A percentile compares a stretch with the other conserved stretches of the same genome.
Evolutionary conservation across 2,329 filamentous ascomycete genomes (phyloP).

Genomic region (Paramyrothecium sp.): DNA sequence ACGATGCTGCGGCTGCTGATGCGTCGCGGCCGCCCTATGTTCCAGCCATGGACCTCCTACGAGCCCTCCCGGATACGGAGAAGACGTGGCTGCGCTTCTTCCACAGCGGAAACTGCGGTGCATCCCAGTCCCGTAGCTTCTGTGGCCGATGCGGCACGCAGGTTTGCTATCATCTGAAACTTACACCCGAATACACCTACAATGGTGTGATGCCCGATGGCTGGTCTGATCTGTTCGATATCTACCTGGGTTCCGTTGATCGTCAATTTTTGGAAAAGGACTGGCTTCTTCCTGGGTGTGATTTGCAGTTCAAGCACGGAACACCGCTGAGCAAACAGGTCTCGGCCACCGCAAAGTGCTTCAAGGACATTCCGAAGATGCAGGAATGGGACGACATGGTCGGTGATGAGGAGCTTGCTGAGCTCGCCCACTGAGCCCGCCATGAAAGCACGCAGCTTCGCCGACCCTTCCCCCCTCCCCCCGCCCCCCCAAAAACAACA

Average conservation of each 20-base stretch:
- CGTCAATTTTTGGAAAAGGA: constrained; percentile 14
- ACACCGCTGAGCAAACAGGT: constrained; percentile 15
- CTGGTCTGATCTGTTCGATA: constrained; percentile 14
- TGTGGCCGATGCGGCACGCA: constrained; percentile 21
- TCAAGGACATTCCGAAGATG: constrained; percentile 12
- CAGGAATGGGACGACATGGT: constrained; percentile 7
- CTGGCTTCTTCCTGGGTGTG: constrained; percentile 14
- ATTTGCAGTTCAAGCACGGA: constrained; percentile 15
- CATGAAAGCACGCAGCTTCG: too few relatives aligned
- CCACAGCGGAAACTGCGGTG: constrained; percentile 14
- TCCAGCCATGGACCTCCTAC: constrained; percentile 15
- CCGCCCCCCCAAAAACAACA: too few relatives aligned
- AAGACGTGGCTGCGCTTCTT: constrained; percentile 22
- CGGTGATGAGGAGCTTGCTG: constrained; percentile 9
- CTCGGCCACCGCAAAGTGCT: constrained; percentile 12
- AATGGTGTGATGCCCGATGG: constrained; percentile 12
- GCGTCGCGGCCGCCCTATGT: constrained; percentile 13
- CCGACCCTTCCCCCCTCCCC: too few relatives aligned
- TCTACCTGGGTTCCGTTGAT: constrained; percentile 16
- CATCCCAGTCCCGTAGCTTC: constrained; percentile 17
- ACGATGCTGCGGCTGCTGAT: constrained; percentile 10
- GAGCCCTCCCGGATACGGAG: constrained; percentile 6
- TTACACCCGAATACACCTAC: constrained; percentile 9
- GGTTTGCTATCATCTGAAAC: constrained; percentile 15
- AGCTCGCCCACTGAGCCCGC: not conserved